Percentiles rank a stretch among this genome's conserved stretches.
Conservation (phyloP, 768 basidiomycete species). For the Neoboletus subvelutipes region DNA sequence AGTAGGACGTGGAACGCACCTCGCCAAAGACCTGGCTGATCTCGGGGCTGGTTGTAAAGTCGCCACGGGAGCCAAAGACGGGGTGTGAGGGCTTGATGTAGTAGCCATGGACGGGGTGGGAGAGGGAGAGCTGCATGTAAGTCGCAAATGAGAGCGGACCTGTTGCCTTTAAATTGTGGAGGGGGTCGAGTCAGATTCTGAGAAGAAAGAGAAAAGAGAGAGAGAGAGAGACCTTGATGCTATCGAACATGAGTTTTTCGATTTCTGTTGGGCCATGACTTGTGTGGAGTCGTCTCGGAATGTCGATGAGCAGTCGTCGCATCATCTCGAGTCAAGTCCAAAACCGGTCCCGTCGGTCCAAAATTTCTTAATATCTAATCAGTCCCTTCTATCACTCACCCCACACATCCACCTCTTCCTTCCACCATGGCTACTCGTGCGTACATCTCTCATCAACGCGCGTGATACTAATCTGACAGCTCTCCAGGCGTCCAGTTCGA, state of each 20-base stretch:
- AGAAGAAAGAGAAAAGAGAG: too few species aligned
- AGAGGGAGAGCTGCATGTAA: constrained; percentile 90
- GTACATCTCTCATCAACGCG: constrained; percentile 19
- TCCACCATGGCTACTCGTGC: constrained; percentile 64
- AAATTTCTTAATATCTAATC: background rate
- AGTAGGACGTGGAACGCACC: constrained; percentile 46
- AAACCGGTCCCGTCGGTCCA: background rate
- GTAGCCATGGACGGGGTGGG: constrained; percentile 90
- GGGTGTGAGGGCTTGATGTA: constrained; percentile 74
- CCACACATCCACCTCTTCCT: background rate
- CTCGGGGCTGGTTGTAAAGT: constrained; percentile 96
- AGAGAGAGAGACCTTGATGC: constrained; percentile 55
- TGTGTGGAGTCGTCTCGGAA: background rate
- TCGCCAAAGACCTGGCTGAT: constrained; percentile 97
- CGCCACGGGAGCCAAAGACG: constrained; percentile 84
- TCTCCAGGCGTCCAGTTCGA: constrained; percentile 83
- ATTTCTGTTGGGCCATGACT: constrained; percentile 39
- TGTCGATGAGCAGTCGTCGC: background rate
- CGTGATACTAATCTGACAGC: background rate
- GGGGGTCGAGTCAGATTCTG: background rate
- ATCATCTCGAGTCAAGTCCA: constrained; percentile 20
- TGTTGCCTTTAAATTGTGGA: constrained; percentile 68
- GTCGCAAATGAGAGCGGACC: constrained; percentile 86
- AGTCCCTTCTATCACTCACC: too few species aligned
- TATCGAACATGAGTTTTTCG: constrained; percentile 67